Evolutionary conservation across 1,284 basidiomycete genomes (phyloP).

Genomic region (Mycosarcoma mackinlayi): DNA sequence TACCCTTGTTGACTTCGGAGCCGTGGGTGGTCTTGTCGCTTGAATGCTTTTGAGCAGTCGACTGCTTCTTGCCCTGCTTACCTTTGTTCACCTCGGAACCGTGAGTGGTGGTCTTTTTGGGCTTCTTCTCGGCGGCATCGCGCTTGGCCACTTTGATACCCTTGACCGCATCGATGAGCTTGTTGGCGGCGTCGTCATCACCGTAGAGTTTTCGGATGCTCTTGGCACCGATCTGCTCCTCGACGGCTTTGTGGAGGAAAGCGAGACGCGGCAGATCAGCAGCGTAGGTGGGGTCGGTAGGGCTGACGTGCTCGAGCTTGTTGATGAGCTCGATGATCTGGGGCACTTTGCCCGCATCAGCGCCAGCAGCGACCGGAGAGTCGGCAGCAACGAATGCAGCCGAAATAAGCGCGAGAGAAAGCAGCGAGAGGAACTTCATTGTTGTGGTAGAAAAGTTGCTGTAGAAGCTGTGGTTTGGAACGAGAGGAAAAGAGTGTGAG

Average conservation of each 20-base stretch:
- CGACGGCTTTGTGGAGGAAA: conserved; percentile 25
- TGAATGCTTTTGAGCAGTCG: conserved; percentile 9
- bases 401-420: conserved; percentile 18
- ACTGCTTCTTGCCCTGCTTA: conserved; percentile 18
- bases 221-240: conserved; percentile 11
- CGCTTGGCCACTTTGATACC: conserved; percentile 7
- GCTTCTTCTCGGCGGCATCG: neutral
- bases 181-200: conserved; percentile 10
- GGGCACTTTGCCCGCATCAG: conserved; percentile 25
- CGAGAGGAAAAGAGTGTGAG: neutral
- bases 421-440: conserved; percentile 39
- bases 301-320: conserved; percentile 32
- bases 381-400: conserved; percentile 23
- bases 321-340: conserved; percentile 30
- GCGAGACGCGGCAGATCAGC: conserved; percentile 15
- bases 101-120: conserved; percentile 3
- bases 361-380: conserved; percentile 12
- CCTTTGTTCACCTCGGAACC: conserved; percentile 14
- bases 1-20: conserved; percentile 7
- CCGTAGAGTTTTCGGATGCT: conserved; percentile 23
- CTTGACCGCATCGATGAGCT: conserved; percentile 25
- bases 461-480: conserved; percentile 15
- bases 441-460: conserved; percentile 1
- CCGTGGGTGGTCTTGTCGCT: neutral
- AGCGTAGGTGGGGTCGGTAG: conserved; percentile 10